Conservation (phyloP, 1,139 yeast genomes). For the Yamadazyma friedrichii region DNA sequence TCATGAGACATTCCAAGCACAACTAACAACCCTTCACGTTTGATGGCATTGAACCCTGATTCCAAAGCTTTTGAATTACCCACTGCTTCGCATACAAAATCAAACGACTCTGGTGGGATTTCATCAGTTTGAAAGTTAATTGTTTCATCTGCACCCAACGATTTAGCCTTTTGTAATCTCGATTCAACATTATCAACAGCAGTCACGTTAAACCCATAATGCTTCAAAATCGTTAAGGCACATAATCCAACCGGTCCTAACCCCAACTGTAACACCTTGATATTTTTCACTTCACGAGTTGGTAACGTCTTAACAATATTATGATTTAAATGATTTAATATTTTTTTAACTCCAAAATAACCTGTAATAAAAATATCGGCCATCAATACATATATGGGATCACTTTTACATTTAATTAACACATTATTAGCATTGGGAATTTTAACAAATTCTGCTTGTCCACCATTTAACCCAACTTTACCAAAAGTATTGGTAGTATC, state of each 20-base stretch:
- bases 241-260: constrained; percentile 69
- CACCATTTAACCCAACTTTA: constrained; percentile 53
- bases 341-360: constrained; percentile 53
- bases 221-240: constrained; percentile 46
- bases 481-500: constrained; percentile 54
- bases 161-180: constrained; percentile 43
- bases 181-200: constrained; percentile 53
- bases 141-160: constrained; percentile 42
- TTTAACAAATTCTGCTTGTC: constrained; percentile 59
- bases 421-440: constrained; percentile 58
- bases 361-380: constrained; percentile 71
- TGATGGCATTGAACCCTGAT: constrained; percentile 52
- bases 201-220: constrained; percentile 48
- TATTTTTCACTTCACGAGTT: constrained; percentile 25
- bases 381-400: constrained; percentile 54
- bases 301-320: constrained; percentile 19
- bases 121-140: constrained; percentile 39
- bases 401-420: constrained; percentile 35
- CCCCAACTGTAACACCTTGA: constrained; percentile 52
- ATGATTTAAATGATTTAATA: constrained; percentile 38
- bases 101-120: constrained; percentile 38
- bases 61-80: constrained; percentile 52
- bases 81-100: constrained; percentile 59
- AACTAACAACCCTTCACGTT: constrained; percentile 59
- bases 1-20: constrained; percentile 66